Evolutionary conservation across 2,329 filamentous ascomycete genomes (phyloP), one percentile per base, ranked within the genome.

Genomic region (Nemania abortiva): DNA sequence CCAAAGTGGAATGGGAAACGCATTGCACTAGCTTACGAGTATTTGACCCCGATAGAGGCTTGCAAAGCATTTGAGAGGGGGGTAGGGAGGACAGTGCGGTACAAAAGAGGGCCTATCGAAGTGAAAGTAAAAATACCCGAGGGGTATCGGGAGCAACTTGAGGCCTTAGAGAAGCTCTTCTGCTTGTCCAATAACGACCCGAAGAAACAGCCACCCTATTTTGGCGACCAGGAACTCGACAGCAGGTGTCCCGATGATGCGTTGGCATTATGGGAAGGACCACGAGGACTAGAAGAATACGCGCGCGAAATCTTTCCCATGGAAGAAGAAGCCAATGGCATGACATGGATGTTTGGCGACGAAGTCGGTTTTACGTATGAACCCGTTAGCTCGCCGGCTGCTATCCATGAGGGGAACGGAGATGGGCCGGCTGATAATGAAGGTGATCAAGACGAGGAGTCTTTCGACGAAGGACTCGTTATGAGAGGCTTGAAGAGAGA

Each of bases 221-320:
- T 91, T 77, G 89, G 88, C 59, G 85, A 88, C 72, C 75, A 77
- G 1, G 82, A 82, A 60, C 81, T 91, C 27, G 89, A 91, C 72
- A 80, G 81, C 1, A 89, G 86, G 72, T 92, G 92, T 72, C 94
- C 94, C 0, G 86, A 87, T 9, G 90, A 94, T 73, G 93, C 95
- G 0, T 84, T 95, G 70, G 87, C 91, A 74, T 83, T 99, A 27
- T 98, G 96, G 96, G 93, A 97, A 78, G 96, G 94, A 3, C 94
- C 94, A 73, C 87, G 96, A 63, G 92, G 93, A 34, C 87, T 98
- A 74, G 94, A 98, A 78, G 96, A 98, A 81, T 99, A 98, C 79
- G 95, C 95, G 1, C 87, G 92, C 57, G 96, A 98, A 79, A 94
- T 97, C 31, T 98, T 98, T 76, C 93, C 94, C 0, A 87, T 98